These are phyloP conservation scores for Ceratobasidium sp. DNA, from an alignment of 1,284 basidiomycete species.

Conservation along the genomic window DNA sequence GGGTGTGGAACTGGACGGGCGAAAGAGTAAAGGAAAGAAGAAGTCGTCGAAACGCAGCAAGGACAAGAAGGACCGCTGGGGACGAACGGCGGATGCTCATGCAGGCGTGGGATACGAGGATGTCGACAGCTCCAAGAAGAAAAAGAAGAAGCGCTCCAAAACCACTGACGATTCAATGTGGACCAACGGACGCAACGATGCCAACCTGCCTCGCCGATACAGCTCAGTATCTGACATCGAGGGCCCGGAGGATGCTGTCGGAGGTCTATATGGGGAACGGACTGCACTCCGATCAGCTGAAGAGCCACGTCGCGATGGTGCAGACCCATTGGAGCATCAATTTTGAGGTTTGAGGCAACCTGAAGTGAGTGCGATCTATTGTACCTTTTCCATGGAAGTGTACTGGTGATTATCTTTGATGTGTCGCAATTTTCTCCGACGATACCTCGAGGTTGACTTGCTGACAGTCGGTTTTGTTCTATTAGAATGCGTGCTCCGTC, in stretches of 20 bases:
- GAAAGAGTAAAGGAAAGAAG: slow-evolving; percentile 61
- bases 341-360: slow-evolving; percentile 53
- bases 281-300: slow-evolving; percentile 22
- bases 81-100: slow-evolving; percentile 83
- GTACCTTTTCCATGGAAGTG: slow-evolving; percentile 24
- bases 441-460: slow-evolving; percentile 16
- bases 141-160: slow-evolving; percentile 61
- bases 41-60: slow-evolving; percentile 51
- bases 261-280: slow-evolving; percentile 66
- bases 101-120: slow-evolving; percentile 53
- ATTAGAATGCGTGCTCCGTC: slow-evolving; percentile 22
- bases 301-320: slow-evolving; percentile 48
- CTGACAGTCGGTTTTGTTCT: slow-evolving; percentile 17
- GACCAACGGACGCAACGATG: slow-evolving; percentile 20
- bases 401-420: slow-evolving; percentile 31
- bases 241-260: slow-evolving; percentile 76
- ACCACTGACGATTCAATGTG: slow-evolving; percentile 55
- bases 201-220: slow-evolving; percentile 56
- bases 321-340: slow-evolving; percentile 61
- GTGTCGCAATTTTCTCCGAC: slow-evolving; percentile 26
- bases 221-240: slow-evolving; percentile 60
- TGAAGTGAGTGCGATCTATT: neutral
- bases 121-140: slow-evolving; percentile 58
- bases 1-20: slow-evolving; percentile 50
- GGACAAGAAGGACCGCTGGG: slow-evolving; percentile 84